phyloP scores from a whole-genome alignment of 2,329 filamentous ascomycete genomes.

The Cryphonectria parasitica region DNA sequence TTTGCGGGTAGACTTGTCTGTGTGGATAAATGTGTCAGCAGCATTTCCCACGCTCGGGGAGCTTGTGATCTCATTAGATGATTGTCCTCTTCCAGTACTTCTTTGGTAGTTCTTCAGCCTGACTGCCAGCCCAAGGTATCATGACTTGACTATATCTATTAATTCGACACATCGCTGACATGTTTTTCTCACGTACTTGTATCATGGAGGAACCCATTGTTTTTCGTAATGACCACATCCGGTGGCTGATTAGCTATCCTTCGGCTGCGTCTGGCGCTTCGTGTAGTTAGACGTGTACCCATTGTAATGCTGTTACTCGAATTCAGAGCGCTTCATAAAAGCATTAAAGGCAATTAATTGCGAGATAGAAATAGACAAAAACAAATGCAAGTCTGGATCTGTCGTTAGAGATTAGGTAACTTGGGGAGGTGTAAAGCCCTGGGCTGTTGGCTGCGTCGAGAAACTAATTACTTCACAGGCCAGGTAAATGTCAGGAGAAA shows the following conservation, averaged over 20 bases:
- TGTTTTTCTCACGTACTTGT: background rate
- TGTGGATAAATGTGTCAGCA: background rate
- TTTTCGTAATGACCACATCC: background rate
- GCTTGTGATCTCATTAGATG: background rate
- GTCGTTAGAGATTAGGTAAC: background rate
- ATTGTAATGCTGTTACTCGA: background rate
- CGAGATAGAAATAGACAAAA: too few relatives aligned
- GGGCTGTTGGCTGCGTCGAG: background rate
- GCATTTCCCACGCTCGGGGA: background rate
- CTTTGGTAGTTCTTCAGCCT: background rate
- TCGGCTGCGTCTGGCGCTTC: slow-evolving; percentile 16
- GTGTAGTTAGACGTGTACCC: slow-evolving; percentile 13
- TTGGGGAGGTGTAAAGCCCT: background rate
- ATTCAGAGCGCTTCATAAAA: background rate
- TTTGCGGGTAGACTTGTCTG: background rate
- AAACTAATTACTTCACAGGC: background rate
- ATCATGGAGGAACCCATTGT: background rate
- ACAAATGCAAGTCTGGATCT: too few relatives aligned
- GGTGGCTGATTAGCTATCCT: slow-evolving; percentile 1
- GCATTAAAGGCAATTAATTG: background rate
- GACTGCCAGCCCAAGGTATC: background rate
- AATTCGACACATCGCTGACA: background rate
- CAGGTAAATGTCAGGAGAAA: background rate
- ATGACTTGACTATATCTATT: background rate
- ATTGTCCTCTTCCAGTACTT: background rate